phyloP scores from a whole-genome alignment of 2,329 filamentous ascomycete species.

The Hyphodiscus sp. region DNA sequence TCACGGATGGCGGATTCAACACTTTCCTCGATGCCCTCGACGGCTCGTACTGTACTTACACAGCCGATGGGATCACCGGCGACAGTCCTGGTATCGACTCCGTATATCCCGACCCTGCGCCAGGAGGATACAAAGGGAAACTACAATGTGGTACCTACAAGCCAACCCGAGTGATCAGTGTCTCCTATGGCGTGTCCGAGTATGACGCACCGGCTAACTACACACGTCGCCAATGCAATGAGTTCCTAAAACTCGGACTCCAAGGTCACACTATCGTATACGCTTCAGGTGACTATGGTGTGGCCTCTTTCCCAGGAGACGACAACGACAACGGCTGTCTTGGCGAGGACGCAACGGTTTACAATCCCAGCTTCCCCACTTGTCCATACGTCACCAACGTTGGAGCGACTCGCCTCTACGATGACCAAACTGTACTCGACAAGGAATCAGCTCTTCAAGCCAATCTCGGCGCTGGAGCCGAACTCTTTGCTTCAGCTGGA shows the following conservation, averaged over 20 bases:
- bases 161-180: slow-evolving; percentile 40
- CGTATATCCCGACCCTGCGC: slow-evolving; percentile 35
- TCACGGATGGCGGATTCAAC: slow-evolving; percentile 16
- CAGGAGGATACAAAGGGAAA: slow-evolving; percentile 35
- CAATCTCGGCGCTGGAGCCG: slow-evolving; percentile 27
- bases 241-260: slow-evolving; percentile 59
- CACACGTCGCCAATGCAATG: slow-evolving; percentile 53
- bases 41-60: slow-evolving; percentile 38
- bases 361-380: slow-evolving; percentile 49
- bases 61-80: slow-evolving; percentile 37
- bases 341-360: slow-evolving; percentile 17
- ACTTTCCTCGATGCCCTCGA: slow-evolving; percentile 27
- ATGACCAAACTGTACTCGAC: slow-evolving; percentile 35
- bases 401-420: slow-evolving; percentile 48
- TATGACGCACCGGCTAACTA: slow-evolving; percentile 56
- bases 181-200: slow-evolving; percentile 63
- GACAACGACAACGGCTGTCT: slow-evolving; percentile 49
- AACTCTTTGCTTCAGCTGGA: slow-evolving; percentile 37
- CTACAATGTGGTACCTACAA: slow-evolving; percentile 12
- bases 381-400: slow-evolving; percentile 65
- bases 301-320: slow-evolving; percentile 50
- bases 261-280: slow-evolving; percentile 60
- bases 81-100: slow-evolving; percentile 35
- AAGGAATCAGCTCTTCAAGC: slow-evolving; percentile 17
- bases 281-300: slow-evolving; percentile 51